phyloP scores from a whole-genome alignment of 495 filamentous ascomycete species.

The Coniosporium apollinis region DNA sequence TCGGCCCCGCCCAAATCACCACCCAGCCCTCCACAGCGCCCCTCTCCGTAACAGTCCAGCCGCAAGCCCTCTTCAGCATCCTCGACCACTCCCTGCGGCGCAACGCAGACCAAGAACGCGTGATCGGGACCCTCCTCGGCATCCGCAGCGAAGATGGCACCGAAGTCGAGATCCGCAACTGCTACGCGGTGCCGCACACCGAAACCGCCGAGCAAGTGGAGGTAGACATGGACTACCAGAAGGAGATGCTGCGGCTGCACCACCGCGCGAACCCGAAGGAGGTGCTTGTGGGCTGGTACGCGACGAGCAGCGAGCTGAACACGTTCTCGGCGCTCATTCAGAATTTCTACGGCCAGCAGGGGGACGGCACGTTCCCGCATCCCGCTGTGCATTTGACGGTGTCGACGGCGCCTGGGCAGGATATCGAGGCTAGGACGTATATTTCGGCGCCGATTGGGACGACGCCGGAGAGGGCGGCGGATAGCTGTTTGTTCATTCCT shows the following conservation, averaged over 20 bases:
- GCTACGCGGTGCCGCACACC: conserved; percentile 94
- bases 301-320: conserved; percentile 87
- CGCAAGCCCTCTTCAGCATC: conserved; percentile 93
- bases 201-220: conserved; percentile 98
- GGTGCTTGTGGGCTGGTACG: conserved; percentile 94
- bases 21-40: conserved; percentile 73
- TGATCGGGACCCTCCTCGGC: conserved; percentile 90
- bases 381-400: conserved; percentile 93
- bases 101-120: conserved; percentile 76
- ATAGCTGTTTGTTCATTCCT: conserved; percentile 90
- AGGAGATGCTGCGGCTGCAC: conserved; percentile 90
- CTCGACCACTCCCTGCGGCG: conserved; percentile 90
- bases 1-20: conserved; percentile 62
- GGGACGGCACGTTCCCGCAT: conserved; percentile 90
- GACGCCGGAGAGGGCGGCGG: conserved; percentile 80
- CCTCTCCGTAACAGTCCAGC: conserved; percentile 82
- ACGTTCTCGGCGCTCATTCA: conserved; percentile 96
- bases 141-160: conserved; percentile 86
- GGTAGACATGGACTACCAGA: conserved; percentile 99
- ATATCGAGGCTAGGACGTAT: conserved; percentile 76
- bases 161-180: conserved; percentile 86
- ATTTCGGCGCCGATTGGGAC: conserved; percentile 91
- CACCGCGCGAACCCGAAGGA: conserved; percentile 88
- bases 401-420: conserved; percentile 65
- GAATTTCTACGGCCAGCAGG: conserved; percentile 96